Evolutionary conservation across 306 rosid genomes (phyloP).

Genomic region (Corylus americana): DNA sequence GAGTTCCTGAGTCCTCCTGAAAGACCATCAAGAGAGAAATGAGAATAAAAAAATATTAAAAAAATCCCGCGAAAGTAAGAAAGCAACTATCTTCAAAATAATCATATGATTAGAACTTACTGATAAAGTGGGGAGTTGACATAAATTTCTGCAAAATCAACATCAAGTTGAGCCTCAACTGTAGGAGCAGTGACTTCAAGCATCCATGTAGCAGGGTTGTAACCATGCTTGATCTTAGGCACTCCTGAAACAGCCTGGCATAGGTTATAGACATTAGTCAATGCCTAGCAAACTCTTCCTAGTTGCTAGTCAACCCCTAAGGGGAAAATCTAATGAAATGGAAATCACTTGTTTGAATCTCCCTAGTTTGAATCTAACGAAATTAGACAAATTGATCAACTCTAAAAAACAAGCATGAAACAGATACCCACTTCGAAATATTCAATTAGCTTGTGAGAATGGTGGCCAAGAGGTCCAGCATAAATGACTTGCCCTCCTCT

Average conservation of each 20-base stretch:
- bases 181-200: constrained; percentile 55
- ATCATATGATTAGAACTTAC: constrained; percentile 35
- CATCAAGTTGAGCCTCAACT: constrained; percentile 51
- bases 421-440: constrained; percentile 67
- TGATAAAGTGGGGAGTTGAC: constrained; percentile 52
- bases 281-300: not conserved
- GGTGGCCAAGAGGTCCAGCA: constrained; percentile 72
- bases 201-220: constrained; percentile 94
- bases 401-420: not conserved
- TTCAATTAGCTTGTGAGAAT: constrained; percentile 63
- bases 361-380: too few relatives aligned
- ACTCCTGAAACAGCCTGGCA: constrained; percentile 66
- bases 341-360: not conserved
- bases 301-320: not conserved
- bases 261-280: not conserved
- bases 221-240: constrained; percentile 60
- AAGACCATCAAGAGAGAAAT: not conserved
- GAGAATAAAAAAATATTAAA: not conserved
- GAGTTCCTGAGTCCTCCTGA: constrained; percentile 63
- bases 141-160: constrained; percentile 65
- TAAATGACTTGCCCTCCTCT: constrained; percentile 80
- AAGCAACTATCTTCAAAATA: not conserved
- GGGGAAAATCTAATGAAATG: not conserved
- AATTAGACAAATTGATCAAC: not conserved
- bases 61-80: not conserved